Conservation (phyloP, 1,284 basidiomycete species). For the Moniliophthora roreri region DNA sequence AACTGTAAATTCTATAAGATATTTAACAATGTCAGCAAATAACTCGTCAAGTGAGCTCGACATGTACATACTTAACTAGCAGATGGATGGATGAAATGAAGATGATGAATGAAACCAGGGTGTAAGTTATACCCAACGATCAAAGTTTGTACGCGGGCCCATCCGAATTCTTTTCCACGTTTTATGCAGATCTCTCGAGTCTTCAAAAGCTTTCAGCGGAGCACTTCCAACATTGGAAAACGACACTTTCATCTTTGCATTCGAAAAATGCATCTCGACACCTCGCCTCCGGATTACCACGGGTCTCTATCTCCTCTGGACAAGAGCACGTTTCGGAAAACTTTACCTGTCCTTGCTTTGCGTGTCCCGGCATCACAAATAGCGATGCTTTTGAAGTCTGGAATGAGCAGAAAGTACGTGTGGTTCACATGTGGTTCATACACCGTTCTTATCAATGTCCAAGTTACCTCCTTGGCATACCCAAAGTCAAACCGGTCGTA, state of each 20-base stretch:
- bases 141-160: too few relatives aligned
- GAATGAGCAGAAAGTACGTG: constrained; percentile 56
- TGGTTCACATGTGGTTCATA: constrained; percentile 1
- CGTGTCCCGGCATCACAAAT: constrained; percentile 60
- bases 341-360: constrained; percentile 65
- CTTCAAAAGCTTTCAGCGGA: too few relatives aligned
- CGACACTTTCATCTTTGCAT: background rate
- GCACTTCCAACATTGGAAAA: background rate
- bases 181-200: too few relatives aligned
- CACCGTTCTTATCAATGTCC: background rate
- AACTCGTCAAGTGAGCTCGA: too few relatives aligned
- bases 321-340: constrained; percentile 61
- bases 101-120: too few relatives aligned
- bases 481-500: constrained; percentile 62
- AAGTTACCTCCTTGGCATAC: constrained; percentile 63
- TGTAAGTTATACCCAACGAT: too few relatives aligned
- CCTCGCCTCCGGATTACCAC: constrained; percentile 52
- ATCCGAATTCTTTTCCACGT: too few relatives aligned
- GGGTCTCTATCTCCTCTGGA: constrained; percentile 44
- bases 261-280: constrained; percentile 43
- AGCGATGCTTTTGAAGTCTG: constrained; percentile 54
- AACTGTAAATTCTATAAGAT: too few relatives aligned
- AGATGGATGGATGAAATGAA: too few relatives aligned
- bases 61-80: too few relatives aligned
- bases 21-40: too few relatives aligned